A percentile compares a stretch with the other conserved stretches of the same genome.
Conservation (phyloP, 2,329 filamentous ascomycete genomes). For the Exophiala sp. region DNA sequence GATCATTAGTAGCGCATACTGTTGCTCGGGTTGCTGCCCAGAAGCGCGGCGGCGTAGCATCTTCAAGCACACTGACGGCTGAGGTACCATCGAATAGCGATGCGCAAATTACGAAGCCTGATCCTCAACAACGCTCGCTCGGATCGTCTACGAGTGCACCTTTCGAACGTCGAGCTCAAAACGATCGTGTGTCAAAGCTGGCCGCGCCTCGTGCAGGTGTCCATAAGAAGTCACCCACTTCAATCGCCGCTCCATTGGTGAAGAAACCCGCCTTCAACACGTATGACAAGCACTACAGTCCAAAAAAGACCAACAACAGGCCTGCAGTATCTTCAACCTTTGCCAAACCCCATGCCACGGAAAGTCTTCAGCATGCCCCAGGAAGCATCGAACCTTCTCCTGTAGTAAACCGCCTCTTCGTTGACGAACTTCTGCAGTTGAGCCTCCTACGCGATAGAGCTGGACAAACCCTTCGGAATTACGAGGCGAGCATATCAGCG, state of each 20-base stretch:
- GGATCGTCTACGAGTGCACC: too few relatives aligned
- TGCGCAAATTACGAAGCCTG: too few relatives aligned
- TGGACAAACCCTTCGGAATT: constrained; percentile 10
- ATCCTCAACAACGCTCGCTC: too few relatives aligned
- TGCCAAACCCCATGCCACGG: constrained; percentile 20
- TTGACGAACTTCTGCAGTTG: constrained; percentile 44
- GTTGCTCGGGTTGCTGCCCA: too few relatives aligned
- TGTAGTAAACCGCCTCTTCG: constrained; percentile 28
- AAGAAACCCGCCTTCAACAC: constrained; percentile 34
- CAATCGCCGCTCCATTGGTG: constrained; percentile 6
- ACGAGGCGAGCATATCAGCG: constrained; percentile 11
- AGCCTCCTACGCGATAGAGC: constrained; percentile 35
- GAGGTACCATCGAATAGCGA: too few relatives aligned
- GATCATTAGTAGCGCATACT: too few relatives aligned
- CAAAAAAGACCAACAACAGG: constrained; percentile 34
- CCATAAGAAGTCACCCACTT: neutral
- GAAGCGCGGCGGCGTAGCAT: too few relatives aligned
- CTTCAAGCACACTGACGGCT: too few relatives aligned
- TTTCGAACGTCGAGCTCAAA: too few relatives aligned
- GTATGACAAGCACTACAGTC: constrained; percentile 39
- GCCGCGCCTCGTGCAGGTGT: neutral
- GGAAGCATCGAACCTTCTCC: constrained; percentile 31
- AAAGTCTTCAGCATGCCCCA: constrained; percentile 32
- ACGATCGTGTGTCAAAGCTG: neutral
- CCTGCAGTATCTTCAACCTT: neutral